Evolutionary conservation across 2,329 filamentous ascomycete genomes (phyloP).

Genomic region (Cyphellophora europaea): DNA sequence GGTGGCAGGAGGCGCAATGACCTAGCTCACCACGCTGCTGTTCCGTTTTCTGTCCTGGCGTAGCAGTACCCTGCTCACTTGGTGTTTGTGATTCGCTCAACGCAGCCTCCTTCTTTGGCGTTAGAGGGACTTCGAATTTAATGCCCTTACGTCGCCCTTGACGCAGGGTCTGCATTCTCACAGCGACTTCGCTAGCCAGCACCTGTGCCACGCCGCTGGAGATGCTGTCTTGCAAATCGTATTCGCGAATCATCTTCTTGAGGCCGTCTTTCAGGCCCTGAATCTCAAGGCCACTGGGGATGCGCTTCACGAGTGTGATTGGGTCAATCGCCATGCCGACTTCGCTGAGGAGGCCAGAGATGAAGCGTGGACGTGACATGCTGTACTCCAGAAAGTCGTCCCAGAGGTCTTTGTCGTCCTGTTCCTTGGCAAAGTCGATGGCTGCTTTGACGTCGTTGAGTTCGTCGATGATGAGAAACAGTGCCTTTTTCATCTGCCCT

Average conservation of each 20-base stretch:
- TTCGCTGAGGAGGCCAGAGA: slow-evolving; percentile 81
- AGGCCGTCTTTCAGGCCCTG: slow-evolving; percentile 82
- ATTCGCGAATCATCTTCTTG: slow-evolving; percentile 84
- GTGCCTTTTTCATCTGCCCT: slow-evolving; percentile 80
- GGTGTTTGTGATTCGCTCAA: not conserved
- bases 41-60: not conserved
- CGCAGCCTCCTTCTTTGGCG: not conserved
- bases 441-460: slow-evolving; percentile 84
- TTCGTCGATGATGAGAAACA: slow-evolving; percentile 90
- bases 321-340: slow-evolving; percentile 91
- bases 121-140: slow-evolving; percentile 63
- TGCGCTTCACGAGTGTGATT: slow-evolving; percentile 78
- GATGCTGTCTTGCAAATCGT: slow-evolving; percentile 91
- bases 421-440: slow-evolving; percentile 88
- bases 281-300: slow-evolving; percentile 88
- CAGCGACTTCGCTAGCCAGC: slow-evolving; percentile 74
- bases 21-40: slow-evolving; percentile 7
- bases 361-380: slow-evolving; percentile 96
- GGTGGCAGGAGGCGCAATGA: slow-evolving; percentile 14
- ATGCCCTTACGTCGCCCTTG: slow-evolving; percentile 74
- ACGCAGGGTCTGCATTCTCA: slow-evolving; percentile 71
- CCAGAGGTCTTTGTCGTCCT: slow-evolving; percentile 88
- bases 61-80: slow-evolving; percentile 1
- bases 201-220: slow-evolving; percentile 82
- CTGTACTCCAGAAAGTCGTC: slow-evolving; percentile 88